Percentiles rank a stretch among this genome's conserved stretches.
Conservation (phyloP, 768 basidiomycete genomes). For the Tricholoma furcatifolium region DNA sequence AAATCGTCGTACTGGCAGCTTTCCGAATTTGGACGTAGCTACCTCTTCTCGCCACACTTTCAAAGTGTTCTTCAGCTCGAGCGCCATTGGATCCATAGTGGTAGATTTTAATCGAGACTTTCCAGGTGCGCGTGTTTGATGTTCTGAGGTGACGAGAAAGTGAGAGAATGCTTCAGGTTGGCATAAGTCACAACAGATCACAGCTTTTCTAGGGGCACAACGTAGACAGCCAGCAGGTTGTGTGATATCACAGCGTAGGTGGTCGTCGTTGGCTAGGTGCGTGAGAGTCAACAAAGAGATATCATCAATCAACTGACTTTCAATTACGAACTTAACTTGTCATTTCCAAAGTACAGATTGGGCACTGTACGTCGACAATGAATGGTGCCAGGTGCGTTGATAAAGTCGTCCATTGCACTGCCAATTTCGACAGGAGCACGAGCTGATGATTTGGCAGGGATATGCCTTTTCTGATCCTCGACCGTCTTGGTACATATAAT, state of each 20-base stretch:
- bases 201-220: not conserved
- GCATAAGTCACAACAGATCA: not conserved
- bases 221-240: not conserved
- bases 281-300: no score
- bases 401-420: slow-evolving; percentile 9
- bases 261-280: no score
- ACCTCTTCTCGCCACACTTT: not conserved
- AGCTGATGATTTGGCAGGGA: not conserved
- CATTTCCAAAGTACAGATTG: slow-evolving; percentile 6
- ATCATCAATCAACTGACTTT: not conserved
- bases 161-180: not conserved
- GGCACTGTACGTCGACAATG: not conserved
- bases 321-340: not conserved
- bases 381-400: not conserved
- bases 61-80: not conserved
- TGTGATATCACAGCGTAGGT: not conserved
- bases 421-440: slow-evolving; percentile 1
- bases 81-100: not conserved
- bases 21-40: no score
- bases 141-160: not conserved
- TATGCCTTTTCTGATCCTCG: no score
- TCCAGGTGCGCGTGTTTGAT: not conserved
- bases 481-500: not conserved
- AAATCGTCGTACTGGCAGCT: not conserved
- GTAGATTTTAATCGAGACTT: not conserved